Evolutionary conservation across 306 rosid genomes (phyloP), one percentile per base, ranked within the genome.

Genomic region (Glycine tomentella): DNA sequence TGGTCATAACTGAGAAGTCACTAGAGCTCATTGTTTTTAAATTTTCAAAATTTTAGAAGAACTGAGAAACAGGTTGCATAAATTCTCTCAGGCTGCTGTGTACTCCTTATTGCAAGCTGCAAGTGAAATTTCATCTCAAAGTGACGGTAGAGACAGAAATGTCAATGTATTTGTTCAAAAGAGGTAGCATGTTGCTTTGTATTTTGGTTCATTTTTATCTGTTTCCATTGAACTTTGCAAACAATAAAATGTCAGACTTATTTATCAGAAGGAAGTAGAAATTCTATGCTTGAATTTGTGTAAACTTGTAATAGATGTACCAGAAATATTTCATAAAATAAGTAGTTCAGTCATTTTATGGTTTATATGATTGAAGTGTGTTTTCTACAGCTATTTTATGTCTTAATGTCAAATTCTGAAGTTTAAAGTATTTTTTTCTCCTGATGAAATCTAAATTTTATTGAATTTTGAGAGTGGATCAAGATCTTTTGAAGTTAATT

Each of bases 31-130:
- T 17, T 73, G 25, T 58, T 74, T 78, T 49, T 10, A 13, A 62
- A 59, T 62, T 44, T 67, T 53, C 17, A 70, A 52, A 82, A 34
- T 74, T 67, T 58, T 71, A 59, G 55, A 25, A 25, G 31, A 82
- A 79, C 81, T 84, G 79, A 79, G 83, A 80, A 76, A 58, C 75
- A 68, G 74, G 66, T 82, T 72, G 70, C 40, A 61, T 79, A 72
- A 77, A 64, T 83, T 75, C 80, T 89, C 64, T 81, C 97, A 93
- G 99, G 98, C 94, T 80, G 90, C 98, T 69, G 93, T 90, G 75
- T 90, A 87, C 88, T 91, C 97, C 59, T 90, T 96, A 74, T 71
- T 96, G 92, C 97, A 93, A 76, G 99, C 98, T 84, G 97, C 90
- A 51, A 90, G 84, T 50, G 97, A 96, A 84, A 86, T 96, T 84